Evolutionary conservation across 208 protist genomes (phyloP), one percentile per base, ranked within the genome.

Genomic region (Endotrypanum monterogeii): DNA sequence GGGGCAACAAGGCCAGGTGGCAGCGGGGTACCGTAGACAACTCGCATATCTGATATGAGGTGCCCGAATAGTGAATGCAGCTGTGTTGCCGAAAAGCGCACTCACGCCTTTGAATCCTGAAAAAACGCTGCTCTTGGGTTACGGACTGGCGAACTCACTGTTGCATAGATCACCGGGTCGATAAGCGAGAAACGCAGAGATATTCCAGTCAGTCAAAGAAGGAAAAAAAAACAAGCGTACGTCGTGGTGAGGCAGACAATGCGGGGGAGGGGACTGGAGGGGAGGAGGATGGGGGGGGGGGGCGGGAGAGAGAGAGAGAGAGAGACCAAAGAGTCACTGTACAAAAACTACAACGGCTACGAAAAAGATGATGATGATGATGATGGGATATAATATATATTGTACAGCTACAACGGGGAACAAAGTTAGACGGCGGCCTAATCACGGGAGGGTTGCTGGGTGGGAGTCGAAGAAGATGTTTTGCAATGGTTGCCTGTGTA

Each of bases 21-120:
- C 37, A 96, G 54, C 14, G 89, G 70, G 12, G 82, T 76, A 1
- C 92, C 92, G 71, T 95, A 96, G n/a, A 93, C 51, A 30, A 89
- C 74, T 23, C 80, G 76, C 83, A 90, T 90, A 18, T 28, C 52
- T 67, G 8, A 23, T 44, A 46, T 32, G 7, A 28, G 25, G 35
- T 46, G 16, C 32, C 18, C 25, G n/a, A 37, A 46, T 32, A 37
- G 30, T 3, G 30, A 18, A n/a, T 72, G 1, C 37, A 72, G 20
- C 39, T 50, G 51, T 55, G 28, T 61, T 50, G 46, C 32, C 32
- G 18, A 57, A 3, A 8, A 44, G 46, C 16, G 46, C 16, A 25
- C 16, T 23, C 52, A 18, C 2, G 58, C 37, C 35, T 16, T 65
- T 3, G 37, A 46, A 28, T 41, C 35, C 11, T 65, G 58, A 12